A percentile compares a stretch with the other conserved stretches of the same genome.
These are phyloP conservation scores for Colletotrichum melonis DNA, from an alignment of 2,329 filamentous ascomycete species.

Conservation along the genomic window DNA sequence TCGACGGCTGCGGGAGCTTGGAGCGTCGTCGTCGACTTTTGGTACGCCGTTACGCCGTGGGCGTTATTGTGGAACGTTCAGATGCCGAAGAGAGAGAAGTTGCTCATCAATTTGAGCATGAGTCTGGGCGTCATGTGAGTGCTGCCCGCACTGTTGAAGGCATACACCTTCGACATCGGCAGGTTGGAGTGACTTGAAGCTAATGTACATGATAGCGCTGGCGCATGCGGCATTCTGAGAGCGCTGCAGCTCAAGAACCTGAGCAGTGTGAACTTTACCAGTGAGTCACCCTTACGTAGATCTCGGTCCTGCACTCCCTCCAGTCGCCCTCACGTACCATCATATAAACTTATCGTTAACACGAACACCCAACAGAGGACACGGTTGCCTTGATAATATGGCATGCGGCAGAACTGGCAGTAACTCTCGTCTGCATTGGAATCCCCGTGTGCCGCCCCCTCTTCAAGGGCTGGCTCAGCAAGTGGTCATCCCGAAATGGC, in stretches of 20 bases:
- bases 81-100: conserved; percentile 57
- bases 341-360: background rate
- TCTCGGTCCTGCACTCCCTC: no score
- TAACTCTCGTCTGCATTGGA: conserved; percentile 53
- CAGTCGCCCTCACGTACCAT: background rate
- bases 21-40: conserved; percentile 49
- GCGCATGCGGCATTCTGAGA: conserved; percentile 43
- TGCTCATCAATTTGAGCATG: conserved; percentile 54
- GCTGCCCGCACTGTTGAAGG: background rate
- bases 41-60: conserved; percentile 55
- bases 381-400: conserved; percentile 50
- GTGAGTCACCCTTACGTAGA: background rate
- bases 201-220: conserved; percentile 38
- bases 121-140: conserved; percentile 53
- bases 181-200: background rate
- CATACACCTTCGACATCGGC: background rate
- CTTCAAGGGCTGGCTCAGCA: conserved; percentile 40
- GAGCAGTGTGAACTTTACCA: conserved; percentile 39
- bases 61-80: conserved; percentile 55
- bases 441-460: conserved; percentile 53
- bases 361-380: conserved; percentile 41
- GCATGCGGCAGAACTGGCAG: conserved; percentile 51
- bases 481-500: conserved; percentile 7
- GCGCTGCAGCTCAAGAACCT: conserved; percentile 44
- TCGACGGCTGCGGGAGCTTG: conserved; percentile 27